Conservation (phyloP, 2,329 filamentous ascomycete genomes). For the Hypoxylon sp. region DNA sequence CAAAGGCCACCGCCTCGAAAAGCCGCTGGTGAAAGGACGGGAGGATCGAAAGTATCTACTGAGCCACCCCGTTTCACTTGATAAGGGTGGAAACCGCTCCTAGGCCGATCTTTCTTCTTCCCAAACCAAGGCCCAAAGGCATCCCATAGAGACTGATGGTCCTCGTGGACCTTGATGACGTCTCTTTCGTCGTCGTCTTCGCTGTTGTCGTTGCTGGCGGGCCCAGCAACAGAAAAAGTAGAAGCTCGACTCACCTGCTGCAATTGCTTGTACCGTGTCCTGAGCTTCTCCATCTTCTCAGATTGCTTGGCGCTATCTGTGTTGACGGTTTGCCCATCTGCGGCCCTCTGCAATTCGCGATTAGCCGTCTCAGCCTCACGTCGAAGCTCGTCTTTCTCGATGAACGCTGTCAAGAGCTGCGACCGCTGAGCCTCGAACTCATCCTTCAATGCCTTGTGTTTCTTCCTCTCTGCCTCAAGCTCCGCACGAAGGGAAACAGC, state of each 20-base stretch:
- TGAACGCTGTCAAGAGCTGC: slow-evolving; percentile 70
- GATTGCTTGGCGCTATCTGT: slow-evolving; percentile 54
- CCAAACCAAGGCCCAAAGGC: slow-evolving; percentile 36
- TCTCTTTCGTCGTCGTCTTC: slow-evolving; percentile 32
- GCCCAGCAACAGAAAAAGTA: slow-evolving; percentile 21
- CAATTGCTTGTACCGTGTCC: slow-evolving; percentile 66
- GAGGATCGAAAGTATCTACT: slow-evolving; percentile 31
- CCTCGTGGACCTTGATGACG: slow-evolving; percentile 43
- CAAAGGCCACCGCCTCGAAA: slow-evolving; percentile 11
- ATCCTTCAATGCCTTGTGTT: slow-evolving; percentile 62
- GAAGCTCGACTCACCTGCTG: slow-evolving; percentile 66
- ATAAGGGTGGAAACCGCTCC: slow-evolving; percentile 43
- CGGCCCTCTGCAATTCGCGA: slow-evolving; percentile 58
- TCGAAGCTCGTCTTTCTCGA: slow-evolving; percentile 71
- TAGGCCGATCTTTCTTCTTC: slow-evolving; percentile 14
- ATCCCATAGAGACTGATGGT: slow-evolving; percentile 46
- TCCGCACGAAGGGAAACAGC: slow-evolving; percentile 70
- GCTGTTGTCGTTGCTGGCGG: slow-evolving; percentile 26
- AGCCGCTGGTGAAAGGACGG: slow-evolving; percentile 20
- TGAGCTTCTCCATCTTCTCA: slow-evolving; percentile 71
- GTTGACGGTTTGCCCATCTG: slow-evolving; percentile 50
- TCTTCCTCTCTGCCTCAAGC: slow-evolving; percentile 67
- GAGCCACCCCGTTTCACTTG: slow-evolving; percentile 34
- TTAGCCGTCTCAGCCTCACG: slow-evolving; percentile 64
- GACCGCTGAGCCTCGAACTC: slow-evolving; percentile 70